Evolutionary conservation across 441 rosid species (phyloP).

Genomic region (Breynia disticha): DNA sequence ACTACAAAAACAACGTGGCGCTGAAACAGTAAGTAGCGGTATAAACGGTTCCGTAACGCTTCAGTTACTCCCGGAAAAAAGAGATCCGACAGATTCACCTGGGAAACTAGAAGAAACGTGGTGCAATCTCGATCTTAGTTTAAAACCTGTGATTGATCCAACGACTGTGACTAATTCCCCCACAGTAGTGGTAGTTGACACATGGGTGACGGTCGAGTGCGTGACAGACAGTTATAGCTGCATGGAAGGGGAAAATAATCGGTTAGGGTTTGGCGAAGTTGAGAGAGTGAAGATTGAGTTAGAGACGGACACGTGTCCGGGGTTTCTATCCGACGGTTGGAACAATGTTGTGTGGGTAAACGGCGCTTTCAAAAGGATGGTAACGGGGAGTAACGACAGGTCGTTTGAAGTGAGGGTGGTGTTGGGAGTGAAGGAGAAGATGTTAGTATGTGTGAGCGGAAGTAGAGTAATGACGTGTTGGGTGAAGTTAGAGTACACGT

Average conservation of each 20-base stretch:
- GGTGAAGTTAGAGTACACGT: conserved; percentile 44
- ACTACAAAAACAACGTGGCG: too few relatives aligned
- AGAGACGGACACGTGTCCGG: conserved; percentile 62
- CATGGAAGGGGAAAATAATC: conserved; percentile 38
- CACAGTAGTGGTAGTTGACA: conserved; percentile 1
- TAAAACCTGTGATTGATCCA: too few relatives aligned
- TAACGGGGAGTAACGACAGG: conserved; percentile 19
- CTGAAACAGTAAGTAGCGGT: too few relatives aligned
- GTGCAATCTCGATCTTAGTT: too few relatives aligned
- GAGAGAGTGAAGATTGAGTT: conserved; percentile 5
- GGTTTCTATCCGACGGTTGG: conserved; percentile 48
- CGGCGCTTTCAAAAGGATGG: conserved; percentile 50
- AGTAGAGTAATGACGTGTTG: conserved; percentile 47
- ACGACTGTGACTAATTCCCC: too few relatives aligned
- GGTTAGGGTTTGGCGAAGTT: too few relatives aligned
- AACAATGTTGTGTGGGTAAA: conserved; percentile 77
- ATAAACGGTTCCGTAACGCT: too few relatives aligned
- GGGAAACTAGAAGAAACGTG: too few relatives aligned
- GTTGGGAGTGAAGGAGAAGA: conserved; percentile 39
- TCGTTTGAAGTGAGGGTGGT: conserved; percentile 18
- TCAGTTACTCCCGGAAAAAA: too few relatives aligned
- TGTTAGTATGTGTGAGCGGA: background rate
- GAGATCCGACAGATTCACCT: too few relatives aligned
- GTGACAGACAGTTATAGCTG: conserved; percentile 54
- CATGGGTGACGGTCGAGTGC: conserved; percentile 59